Evolutionary conservation across 441 rosid genomes (phyloP).

Genomic region (Mallotus japonicus): DNA sequence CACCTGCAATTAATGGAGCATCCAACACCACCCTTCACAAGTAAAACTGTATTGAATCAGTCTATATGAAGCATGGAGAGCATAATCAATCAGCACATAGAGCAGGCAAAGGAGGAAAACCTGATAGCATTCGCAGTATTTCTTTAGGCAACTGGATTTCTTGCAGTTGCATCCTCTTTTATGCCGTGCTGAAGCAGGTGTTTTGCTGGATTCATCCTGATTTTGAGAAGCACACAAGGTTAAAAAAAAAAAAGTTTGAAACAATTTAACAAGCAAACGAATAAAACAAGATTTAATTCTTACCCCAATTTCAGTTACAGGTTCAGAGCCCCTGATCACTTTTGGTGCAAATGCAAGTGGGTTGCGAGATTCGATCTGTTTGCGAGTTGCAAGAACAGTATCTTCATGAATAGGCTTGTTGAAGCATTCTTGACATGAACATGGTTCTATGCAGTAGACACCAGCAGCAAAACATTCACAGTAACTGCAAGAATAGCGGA

Average conservation of each 20-base stretch:
- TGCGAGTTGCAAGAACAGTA: conserved; percentile 93
- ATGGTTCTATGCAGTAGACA: conserved; percentile 95
- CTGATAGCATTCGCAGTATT: conserved; percentile 99
- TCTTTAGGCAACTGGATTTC: conserved; percentile 93
- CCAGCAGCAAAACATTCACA: conserved; percentile 99
- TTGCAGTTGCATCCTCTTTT: conserved; percentile 99
- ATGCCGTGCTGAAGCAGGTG: conserved; percentile 98
- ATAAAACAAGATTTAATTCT: conserved; percentile 17
- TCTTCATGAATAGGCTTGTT: conserved; percentile 98
- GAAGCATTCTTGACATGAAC: conserved; percentile 94
- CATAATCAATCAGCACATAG: neutral
- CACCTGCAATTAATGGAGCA: conserved; percentile 97
- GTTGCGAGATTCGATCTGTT: conserved; percentile 95
- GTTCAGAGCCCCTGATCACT: conserved; percentile 70
- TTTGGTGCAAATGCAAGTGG: conserved; percentile 99
- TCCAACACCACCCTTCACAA: conserved; percentile 86
- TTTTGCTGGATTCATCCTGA: conserved; percentile 82
- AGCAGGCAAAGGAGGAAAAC: conserved; percentile 36
- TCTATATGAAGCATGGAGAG: conserved; percentile 19
- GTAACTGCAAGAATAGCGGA: conserved; percentile 51
- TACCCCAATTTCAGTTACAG: conserved; percentile 66
- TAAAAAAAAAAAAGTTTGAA: conserved; percentile 11
- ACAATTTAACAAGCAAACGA: conserved; percentile 11
- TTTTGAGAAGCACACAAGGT: conserved; percentile 16
- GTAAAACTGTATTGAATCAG: conserved; percentile 26